Conservation (phyloP, 2,329 filamentous ascomycete genomes). For the Phialophora verrucosa region DNA sequence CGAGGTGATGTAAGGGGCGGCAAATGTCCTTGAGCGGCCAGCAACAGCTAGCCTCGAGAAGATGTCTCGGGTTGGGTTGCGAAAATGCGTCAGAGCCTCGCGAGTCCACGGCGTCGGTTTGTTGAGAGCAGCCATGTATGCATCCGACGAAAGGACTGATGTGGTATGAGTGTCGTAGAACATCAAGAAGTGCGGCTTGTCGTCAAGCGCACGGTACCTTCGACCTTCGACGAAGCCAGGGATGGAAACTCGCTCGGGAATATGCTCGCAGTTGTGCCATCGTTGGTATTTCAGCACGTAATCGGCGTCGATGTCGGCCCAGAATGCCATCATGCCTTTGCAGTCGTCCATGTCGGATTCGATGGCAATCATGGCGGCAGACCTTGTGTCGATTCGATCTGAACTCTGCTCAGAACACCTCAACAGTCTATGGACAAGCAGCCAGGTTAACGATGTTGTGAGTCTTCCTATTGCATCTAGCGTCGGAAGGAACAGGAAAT, state of each 20-base stretch:
- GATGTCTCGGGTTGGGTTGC: constrained; percentile 5
- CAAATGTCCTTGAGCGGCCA: not conserved
- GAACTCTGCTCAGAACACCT: not conserved
- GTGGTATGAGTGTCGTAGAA: constrained; percentile 10
- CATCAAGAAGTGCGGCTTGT: constrained; percentile 8
- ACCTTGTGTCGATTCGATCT: not conserved
- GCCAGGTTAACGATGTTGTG: not conserved
- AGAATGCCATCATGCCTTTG: constrained; percentile 10
- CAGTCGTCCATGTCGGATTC: not conserved
- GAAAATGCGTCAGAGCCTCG: constrained; percentile 8
- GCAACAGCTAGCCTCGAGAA: not conserved
- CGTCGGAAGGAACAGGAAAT: not conserved
- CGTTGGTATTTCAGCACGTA: constrained; percentile 10
- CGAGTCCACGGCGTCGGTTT: constrained; percentile 9
- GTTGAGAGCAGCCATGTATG: constrained; percentile 3
- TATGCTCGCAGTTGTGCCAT: constrained; percentile 17
- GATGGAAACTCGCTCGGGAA: constrained; percentile 12
- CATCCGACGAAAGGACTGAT: not conserved
- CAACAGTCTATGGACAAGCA: not conserved
- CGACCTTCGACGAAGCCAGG: constrained; percentile 8
- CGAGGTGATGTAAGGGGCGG: constrained; percentile 6
- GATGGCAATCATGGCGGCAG: not conserved
- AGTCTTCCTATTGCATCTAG: not conserved
- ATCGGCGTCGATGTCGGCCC: constrained; percentile 13
- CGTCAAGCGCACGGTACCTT: constrained; percentile 6